Evolutionary conservation across 805 yeast species (phyloP).

Genomic region (Torulaspora gathmanii): DNA sequence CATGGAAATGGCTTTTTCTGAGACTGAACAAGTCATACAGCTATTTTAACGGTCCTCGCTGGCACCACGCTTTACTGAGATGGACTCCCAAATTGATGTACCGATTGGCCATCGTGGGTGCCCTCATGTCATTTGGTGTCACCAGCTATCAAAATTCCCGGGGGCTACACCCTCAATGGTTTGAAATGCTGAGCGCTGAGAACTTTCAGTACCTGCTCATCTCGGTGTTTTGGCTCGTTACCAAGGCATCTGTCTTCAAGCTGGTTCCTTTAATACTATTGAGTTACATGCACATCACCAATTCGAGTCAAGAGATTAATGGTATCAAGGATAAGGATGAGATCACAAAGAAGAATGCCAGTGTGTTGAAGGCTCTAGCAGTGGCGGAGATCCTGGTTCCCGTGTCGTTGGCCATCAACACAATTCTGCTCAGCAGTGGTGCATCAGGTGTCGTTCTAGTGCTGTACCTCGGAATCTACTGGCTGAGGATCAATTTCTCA

Average conservation of each 20-base stretch:
- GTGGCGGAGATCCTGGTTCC: slow-evolving; percentile 57
- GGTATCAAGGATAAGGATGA: slow-evolving; percentile 12
- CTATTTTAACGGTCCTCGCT: slow-evolving; percentile 18
- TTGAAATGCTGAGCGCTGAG: slow-evolving; percentile 62
- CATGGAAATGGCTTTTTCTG: slow-evolving; percentile 35
- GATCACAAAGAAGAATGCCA: slow-evolving; percentile 16
- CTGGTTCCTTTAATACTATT: slow-evolving; percentile 55
- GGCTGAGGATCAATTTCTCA: slow-evolving; percentile 62
- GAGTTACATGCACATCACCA: slow-evolving; percentile 53
- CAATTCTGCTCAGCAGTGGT: slow-evolving; percentile 54
- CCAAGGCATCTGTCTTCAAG: slow-evolving; percentile 63
- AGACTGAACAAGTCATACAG: slow-evolving; percentile 23
- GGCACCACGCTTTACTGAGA: slow-evolving; percentile 23
- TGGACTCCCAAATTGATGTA: slow-evolving; percentile 50
- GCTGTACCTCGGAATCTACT: slow-evolving; percentile 54
- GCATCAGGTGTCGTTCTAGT: slow-evolving; percentile 66
- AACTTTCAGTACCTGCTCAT: slow-evolving; percentile 66
- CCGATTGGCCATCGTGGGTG: slow-evolving; percentile 53
- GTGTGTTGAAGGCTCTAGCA: slow-evolving; percentile 41
- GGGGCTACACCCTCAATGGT: slow-evolving; percentile 54
- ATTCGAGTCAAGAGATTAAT: slow-evolving; percentile 20
- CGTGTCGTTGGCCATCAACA: slow-evolving; percentile 51
- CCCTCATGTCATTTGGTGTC: slow-evolving; percentile 46
- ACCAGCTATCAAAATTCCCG: slow-evolving; percentile 59
- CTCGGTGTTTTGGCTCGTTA: slow-evolving; percentile 58